phyloP scores from a whole-genome alignment of 129 eudicot genomes.

The Centrapalus pauciflorus region DNA sequence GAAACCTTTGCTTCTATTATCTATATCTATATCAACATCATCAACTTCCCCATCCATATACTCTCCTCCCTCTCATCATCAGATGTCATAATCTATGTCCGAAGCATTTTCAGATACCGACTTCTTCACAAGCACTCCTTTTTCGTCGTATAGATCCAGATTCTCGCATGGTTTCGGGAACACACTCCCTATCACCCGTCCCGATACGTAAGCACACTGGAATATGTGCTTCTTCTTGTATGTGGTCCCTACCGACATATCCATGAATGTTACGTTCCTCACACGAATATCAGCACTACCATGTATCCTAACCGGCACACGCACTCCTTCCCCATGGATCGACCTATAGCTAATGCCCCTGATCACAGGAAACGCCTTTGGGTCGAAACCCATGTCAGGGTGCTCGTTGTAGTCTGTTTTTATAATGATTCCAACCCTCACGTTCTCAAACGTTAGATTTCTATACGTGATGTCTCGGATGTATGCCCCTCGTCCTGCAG shows the following conservation, averaged over 20 bases:
- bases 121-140: conserved; percentile 54
- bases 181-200: conserved; percentile 73
- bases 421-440: conserved; percentile 82
- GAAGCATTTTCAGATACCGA: conserved; percentile 65
- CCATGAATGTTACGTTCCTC: conserved; percentile 61
- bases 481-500: conserved; percentile 93
- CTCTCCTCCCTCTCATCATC: too few species aligned
- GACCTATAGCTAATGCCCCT: conserved; percentile 62
- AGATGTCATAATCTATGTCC: conserved; percentile 85
- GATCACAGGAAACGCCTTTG: conserved; percentile 64
- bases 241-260: conserved; percentile 78
- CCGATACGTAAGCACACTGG: conserved; percentile 85
- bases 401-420: conserved; percentile 97
- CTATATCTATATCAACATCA: conserved; percentile 33
- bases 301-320: conserved; percentile 85
- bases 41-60: too few species aligned
- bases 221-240: conserved; percentile 82
- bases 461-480: conserved; percentile 60
- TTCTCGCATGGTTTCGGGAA: conserved; percentile 89
- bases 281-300: conserved; percentile 78
- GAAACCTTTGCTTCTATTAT: conserved; percentile 16
- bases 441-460: conserved; percentile 71
- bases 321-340: conserved; percentile 85
- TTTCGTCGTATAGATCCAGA: conserved; percentile 86
- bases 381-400: conserved; percentile 72